Base-by-base conservation (phyloP, 495 filamentous ascomycete genomes). In the Penicillium lagena region DNA sequence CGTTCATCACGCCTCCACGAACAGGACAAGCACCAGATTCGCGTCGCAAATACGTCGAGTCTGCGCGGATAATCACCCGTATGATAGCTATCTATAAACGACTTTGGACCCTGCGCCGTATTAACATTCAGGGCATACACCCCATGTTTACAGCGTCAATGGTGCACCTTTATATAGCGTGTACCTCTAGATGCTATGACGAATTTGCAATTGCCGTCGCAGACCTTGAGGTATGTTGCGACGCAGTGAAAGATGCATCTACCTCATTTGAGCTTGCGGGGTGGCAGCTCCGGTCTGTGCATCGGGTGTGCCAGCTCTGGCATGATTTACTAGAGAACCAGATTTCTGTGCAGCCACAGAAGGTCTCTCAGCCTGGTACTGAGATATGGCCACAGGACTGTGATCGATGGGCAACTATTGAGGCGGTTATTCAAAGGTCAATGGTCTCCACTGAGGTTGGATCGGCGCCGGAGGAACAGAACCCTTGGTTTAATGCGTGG, bases 91-190 rank as follows among this genome's bases (percentile, higher is more conserved):
- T 22, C 22, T 22, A 22, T 22, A 22, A 22, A 22, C 31, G 12
- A 0, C 43, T 46, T 13, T 46, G 43, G 43, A 36, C 36, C 0
- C 29, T 46, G n/a, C 22, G 43, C 10, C 43, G 43, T n/a, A 46
- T 46, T 7, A 46, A 46, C 14, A 46, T 46, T 28, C 35, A 46
- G 12, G 27, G 27, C 12, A 46, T 46, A 11, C 43, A 46, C 37
- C 43, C 43, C 1, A 46, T 46, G 43, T 40, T 46, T 12, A 46
- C 43, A 9, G 43, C 43, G 9, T 35, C 43, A 4, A 46, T 46
- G 22, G 43, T 46, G 4, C 43, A 46, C 27, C 28, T 46, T 4
- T 46, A 46, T n/a, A 33, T 46, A 11, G 43, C 43, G n/a, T 46
- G 43, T 15, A 46, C 43, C 12, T 38, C 35, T 7, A 29, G 33